Evolutionary conservation across 2,329 filamentous ascomycete genomes (phyloP).

Genomic region (Arthrobotrys conoides): DNA sequence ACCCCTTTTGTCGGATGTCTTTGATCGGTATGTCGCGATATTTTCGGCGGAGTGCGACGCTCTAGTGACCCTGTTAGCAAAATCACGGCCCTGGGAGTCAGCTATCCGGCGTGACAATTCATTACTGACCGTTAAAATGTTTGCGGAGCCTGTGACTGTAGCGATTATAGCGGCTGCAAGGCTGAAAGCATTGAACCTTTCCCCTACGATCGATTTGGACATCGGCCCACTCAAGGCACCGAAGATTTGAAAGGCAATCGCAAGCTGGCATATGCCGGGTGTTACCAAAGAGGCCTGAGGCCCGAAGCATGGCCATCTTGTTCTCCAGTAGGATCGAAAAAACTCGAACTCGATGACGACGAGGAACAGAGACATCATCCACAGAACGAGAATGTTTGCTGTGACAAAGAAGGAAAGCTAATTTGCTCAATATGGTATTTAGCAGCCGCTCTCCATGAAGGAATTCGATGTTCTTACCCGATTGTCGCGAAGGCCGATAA

Average conservation of each 20-base stretch:
- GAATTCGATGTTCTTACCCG: slow-evolving; percentile 21
- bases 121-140: slow-evolving; percentile 32
- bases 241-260: slow-evolving; percentile 46
- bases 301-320: slow-evolving; percentile 48
- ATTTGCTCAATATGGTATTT: background rate
- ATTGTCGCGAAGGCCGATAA: slow-evolving; percentile 32
- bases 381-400: slow-evolving; percentile 41
- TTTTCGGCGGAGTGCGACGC: slow-evolving; percentile 21
- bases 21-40: slow-evolving; percentile 44
- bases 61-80: slow-evolving; percentile 11
- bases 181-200: slow-evolving; percentile 23
- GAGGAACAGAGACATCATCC: slow-evolving; percentile 29
- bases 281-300: slow-evolving; percentile 38
- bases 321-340: slow-evolving; percentile 39
- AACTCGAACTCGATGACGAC: slow-evolving; percentile 19
- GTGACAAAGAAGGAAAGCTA: slow-evolving; percentile 50
- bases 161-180: slow-evolving; percentile 30
- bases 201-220: slow-evolving; percentile 22
- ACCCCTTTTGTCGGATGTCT: slow-evolving; percentile 32
- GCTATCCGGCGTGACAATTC: background rate
- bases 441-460: background rate
- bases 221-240: slow-evolving; percentile 43
- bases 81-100: too few relatives aligned
- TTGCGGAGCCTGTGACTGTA: slow-evolving; percentile 25
- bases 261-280: slow-evolving; percentile 35